Evolutionary conservation across 139 green algal species (phyloP).

Genomic region (Nannochloris sp.): DNA sequence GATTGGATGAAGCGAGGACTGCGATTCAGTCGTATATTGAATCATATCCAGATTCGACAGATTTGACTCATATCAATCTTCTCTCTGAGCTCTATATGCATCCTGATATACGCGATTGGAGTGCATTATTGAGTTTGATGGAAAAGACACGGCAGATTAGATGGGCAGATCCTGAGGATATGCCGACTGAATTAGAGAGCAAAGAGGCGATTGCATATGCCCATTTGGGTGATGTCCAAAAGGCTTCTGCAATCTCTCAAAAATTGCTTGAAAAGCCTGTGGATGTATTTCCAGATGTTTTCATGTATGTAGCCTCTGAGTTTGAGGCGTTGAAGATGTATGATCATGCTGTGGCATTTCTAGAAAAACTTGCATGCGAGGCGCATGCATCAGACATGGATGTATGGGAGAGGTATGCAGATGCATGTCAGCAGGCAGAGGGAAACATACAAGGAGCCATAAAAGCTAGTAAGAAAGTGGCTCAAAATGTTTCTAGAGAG

Average conservation of each 20-base stretch:
- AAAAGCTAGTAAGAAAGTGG: conserved; percentile 22
- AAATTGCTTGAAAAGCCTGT: conserved; percentile 30
- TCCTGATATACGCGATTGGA: conserved; percentile 37
- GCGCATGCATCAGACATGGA: conserved; percentile 29
- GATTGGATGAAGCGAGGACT: conserved; percentile 33
- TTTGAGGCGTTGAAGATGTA: conserved; percentile 34
- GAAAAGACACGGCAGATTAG: conserved; percentile 25
- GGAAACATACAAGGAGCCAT: conserved; percentile 15
- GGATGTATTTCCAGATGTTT: conserved; percentile 55
- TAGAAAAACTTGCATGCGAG: conserved; percentile 18
- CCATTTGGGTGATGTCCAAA: conserved; percentile 37
- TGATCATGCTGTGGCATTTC: conserved; percentile 35
- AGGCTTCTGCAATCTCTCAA: conserved; percentile 20
- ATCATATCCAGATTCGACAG: conserved; percentile 28
- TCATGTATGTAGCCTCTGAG: conserved; percentile 38
- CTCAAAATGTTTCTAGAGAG: conserved; percentile 4
- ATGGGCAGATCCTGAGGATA: conserved; percentile 17
- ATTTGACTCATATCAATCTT: conserved; percentile 84
- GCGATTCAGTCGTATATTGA: conserved; percentile 43
- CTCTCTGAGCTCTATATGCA: conserved; percentile 64
- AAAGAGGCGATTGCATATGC: conserved; percentile 45
- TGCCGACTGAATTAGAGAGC: conserved; percentile 61
- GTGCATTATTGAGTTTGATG: conserved; percentile 43
- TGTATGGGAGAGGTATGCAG: conserved; percentile 43
- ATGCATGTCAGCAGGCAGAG: conserved; percentile 32